These are phyloP conservation scores for Pseudognaphalium luteoalbum DNA, from an alignment of 129 eudicot species.

Conservation along the genomic window DNA sequence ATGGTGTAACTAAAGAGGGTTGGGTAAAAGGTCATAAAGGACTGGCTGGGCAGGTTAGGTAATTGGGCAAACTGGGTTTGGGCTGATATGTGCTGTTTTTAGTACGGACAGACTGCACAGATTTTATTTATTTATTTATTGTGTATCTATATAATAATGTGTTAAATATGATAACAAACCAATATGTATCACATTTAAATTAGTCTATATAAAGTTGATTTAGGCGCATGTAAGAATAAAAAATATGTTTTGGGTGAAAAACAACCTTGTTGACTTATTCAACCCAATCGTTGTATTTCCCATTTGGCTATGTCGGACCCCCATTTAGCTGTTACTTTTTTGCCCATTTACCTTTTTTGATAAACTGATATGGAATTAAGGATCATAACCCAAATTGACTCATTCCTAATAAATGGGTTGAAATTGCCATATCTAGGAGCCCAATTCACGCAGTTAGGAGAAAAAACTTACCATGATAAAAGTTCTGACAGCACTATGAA, in stretches of 20 bases:
- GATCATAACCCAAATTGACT: neutral
- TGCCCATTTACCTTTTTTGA: neutral
- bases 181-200: neutral
- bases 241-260: neutral
- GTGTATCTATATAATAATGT: neutral
- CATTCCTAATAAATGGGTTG: neutral
- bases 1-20: neutral
- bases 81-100: neutral
- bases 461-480: conserved; percentile 50
- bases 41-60: neutral
- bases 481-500: conserved; percentile 61
- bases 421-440: neutral
- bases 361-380: neutral
- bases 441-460: neutral
- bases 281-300: neutral
- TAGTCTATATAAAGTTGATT: neutral
- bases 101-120: neutral
- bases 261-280: neutral
- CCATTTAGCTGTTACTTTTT: neutral
- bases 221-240: neutral
- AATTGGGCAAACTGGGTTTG: neutral
- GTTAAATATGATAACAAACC: neutral
- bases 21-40: neutral
- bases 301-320: neutral
- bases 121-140: too few relatives aligned